Conservation (phyloP, 768 basidiomycete genomes). For the Hygrophoropsis aurantiaca region DNA sequence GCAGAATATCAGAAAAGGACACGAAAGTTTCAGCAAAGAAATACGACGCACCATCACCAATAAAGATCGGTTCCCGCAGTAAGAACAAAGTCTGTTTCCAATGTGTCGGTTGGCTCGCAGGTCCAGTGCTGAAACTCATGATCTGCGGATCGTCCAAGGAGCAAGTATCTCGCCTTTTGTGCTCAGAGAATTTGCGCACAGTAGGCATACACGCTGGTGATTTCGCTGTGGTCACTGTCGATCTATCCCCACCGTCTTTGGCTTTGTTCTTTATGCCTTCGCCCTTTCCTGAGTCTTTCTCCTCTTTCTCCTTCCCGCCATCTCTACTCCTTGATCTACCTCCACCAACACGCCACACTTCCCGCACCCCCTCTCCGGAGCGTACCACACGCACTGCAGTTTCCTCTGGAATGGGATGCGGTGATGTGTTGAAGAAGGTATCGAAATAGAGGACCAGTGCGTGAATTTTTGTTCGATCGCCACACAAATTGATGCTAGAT, state of each 20-base stretch:
- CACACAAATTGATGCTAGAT: slow-evolving; percentile 55
- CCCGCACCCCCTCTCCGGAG: slow-evolving; percentile 58
- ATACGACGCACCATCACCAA: slow-evolving; percentile 63
- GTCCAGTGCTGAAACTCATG: slow-evolving; percentile 89
- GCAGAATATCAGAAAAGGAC: neutral
- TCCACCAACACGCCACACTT: slow-evolving; percentile 80
- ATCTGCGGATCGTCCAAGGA: no score
- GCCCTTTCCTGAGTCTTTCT: slow-evolving; percentile 44
- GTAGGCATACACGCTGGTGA: no score
- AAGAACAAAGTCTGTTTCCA: slow-evolving; percentile 97
- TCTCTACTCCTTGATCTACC: slow-evolving; percentile 56
- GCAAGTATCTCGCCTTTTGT: no score
- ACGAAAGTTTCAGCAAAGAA: neutral
- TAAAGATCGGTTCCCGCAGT: slow-evolving; percentile 73
- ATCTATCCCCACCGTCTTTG: no score
- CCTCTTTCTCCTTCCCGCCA: slow-evolving; percentile 53
- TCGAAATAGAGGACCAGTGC: slow-evolving; percentile 93
- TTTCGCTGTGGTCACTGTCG: no score
- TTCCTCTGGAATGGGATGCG: slow-evolving; percentile 53
- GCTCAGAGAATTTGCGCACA: no score
- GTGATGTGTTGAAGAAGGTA: slow-evolving; percentile 75
- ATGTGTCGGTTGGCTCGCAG: slow-evolving; percentile 83
- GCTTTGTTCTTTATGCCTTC: no score
- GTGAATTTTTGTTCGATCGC: slow-evolving; percentile 64
- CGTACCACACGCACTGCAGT: slow-evolving; percentile 56